Percentiles rank a stretch among this genome's conserved stretches.
These are phyloP conservation scores for Turnera subulata DNA, from an alignment of 345 rosid species.

Conservation along the genomic window DNA sequence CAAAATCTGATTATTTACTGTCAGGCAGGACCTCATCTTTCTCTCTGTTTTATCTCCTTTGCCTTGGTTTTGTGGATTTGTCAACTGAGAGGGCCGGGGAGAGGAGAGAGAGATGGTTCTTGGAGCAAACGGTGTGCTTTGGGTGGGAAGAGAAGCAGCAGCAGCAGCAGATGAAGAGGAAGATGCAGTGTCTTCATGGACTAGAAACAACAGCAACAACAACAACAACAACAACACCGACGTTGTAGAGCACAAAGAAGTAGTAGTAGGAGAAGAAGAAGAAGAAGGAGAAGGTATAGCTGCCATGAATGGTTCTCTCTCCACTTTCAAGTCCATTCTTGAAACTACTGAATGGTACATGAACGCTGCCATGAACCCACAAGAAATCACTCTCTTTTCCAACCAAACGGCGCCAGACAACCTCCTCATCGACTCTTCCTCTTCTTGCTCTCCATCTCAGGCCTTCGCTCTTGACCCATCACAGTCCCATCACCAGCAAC, in stretches of 20 bases:
- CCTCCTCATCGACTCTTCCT: constrained; percentile 55
- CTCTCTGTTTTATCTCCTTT: neutral
- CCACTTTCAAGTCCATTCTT: constrained; percentile 64
- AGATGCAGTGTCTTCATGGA: constrained; percentile 50
- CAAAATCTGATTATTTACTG: no score
- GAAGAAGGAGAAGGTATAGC: constrained; percentile 26
- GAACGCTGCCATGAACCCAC: constrained; percentile 22
- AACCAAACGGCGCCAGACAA: constrained; percentile 34
- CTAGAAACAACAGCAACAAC: constrained; percentile 23
- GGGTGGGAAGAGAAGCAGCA: constrained; percentile 46
- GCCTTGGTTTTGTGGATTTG: neutral
- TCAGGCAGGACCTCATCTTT: neutral
- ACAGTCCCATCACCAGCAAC: constrained; percentile 18
- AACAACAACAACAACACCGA: neutral
- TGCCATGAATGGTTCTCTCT: constrained; percentile 24
- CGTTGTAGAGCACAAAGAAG: no score
- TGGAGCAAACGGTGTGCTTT: constrained; percentile 51
- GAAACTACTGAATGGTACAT: constrained; percentile 53
- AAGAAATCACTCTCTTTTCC: constrained; percentile 39
- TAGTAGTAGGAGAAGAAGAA: constrained; percentile 8
- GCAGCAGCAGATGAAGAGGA: constrained; percentile 12
- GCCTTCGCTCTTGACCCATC: constrained; percentile 50
- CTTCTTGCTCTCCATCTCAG: constrained; percentile 67
- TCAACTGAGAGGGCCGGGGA: neutral
- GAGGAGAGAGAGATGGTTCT: constrained; percentile 43